Percentiles rank a stretch among this genome's conserved stretches.
Evolutionary conservation across 2,329 filamentous ascomycete species (phyloP).

Genomic region (Trichoderma gracile): DNA sequence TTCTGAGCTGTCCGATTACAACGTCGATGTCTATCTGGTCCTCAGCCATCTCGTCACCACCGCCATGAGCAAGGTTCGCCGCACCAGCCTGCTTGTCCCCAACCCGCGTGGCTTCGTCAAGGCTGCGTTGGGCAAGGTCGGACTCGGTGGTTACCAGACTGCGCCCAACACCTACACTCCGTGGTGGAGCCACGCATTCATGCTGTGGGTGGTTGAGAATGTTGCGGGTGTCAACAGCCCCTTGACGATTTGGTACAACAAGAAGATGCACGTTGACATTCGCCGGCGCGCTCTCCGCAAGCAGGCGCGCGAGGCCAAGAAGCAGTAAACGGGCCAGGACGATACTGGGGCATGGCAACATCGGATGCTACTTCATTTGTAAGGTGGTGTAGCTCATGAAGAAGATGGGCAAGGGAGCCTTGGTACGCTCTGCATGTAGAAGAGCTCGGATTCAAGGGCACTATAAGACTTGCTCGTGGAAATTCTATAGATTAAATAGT

Average conservation of each 20-base stretch:
- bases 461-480: no score
- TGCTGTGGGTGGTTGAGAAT: conserved; percentile 78
- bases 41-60: conserved; percentile 92
- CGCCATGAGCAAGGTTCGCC: conserved; percentile 95
- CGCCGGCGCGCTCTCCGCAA: conserved; percentile 80
- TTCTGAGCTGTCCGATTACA: conserved; percentile 75
- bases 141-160: conserved; percentile 74
- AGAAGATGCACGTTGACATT: conserved; percentile 78
- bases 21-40: conserved; percentile 87
- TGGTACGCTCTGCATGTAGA: neutral
- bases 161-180: conserved; percentile 85
- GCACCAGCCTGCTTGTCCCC: conserved; percentile 74
- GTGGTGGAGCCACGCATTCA: conserved; percentile 86
- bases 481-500: neutral
- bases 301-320: conserved; percentile 78
- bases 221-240: conserved; percentile 53
- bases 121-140: conserved; percentile 76
- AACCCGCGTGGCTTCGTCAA: conserved; percentile 80
- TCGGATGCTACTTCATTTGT: no score
- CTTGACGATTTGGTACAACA: conserved; percentile 52
- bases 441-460: no score
- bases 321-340: conserved; percentile 43
- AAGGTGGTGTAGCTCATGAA: neutral
- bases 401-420: neutral
- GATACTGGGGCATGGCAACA: no score